A percentile compares a stretch with the other conserved stretches of the same genome.
Evolutionary conservation across 768 basidiomycete species (phyloP).

Genomic region (Boletus fagicola): DNA sequence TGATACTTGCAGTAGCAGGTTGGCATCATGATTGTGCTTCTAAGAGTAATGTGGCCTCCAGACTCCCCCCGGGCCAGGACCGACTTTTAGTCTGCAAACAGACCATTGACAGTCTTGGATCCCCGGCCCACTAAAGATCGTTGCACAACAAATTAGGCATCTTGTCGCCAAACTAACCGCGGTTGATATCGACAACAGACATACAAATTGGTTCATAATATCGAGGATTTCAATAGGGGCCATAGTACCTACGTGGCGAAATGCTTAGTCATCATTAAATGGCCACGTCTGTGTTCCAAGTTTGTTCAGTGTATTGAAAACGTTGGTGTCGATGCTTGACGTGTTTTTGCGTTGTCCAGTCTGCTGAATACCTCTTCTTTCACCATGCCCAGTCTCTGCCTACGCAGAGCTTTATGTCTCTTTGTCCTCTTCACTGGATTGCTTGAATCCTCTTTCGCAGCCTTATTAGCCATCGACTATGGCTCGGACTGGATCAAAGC

Average conservation of each 20-base stretch:
- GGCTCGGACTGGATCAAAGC: slow-evolving; percentile 98
- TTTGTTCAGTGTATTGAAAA: background rate
- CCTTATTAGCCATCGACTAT: slow-evolving; percentile 96
- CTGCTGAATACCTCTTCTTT: slow-evolving; percentile 17
- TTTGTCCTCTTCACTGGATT: slow-evolving; percentile 23
- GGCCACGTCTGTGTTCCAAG: slow-evolving; percentile 23
- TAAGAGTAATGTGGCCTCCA: no score
- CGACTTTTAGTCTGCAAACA: no score
- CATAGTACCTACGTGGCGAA: background rate
- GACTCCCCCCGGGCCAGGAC: no score
- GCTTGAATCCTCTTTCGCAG: slow-evolving; percentile 48
- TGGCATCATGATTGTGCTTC: no score
- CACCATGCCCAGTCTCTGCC: slow-evolving; percentile 23
- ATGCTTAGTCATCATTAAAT: slow-evolving; percentile 15
- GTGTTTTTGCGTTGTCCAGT: slow-evolving; percentile 8
- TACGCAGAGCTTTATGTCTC: slow-evolving; percentile 29
- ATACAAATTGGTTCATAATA: no score
- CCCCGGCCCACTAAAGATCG: no score
- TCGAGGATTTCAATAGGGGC: background rate
- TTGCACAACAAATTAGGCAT: no score
- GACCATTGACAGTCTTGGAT: no score
- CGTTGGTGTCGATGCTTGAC: slow-evolving; percentile 11
- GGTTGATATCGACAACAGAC: no score
- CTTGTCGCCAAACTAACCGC: background rate
- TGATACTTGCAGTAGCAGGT: no score